Conservation (phyloP, 257 asterid species). For the Scutellaria galericulata region DNA sequence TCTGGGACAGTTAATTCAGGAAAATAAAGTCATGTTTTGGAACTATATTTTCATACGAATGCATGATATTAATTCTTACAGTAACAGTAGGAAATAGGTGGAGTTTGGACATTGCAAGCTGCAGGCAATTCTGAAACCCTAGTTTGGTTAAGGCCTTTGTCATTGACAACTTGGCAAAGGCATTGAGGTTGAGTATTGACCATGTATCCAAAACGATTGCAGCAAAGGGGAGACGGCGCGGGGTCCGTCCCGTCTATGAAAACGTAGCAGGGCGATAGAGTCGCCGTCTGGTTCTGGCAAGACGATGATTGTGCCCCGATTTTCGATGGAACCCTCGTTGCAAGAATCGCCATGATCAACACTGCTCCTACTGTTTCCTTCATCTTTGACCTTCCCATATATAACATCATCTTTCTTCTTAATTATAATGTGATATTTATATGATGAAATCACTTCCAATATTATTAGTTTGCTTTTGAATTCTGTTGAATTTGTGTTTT, state of each 20-base stretch:
- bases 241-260: slow-evolving; percentile 30
- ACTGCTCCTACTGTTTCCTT: neutral
- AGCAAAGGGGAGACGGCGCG: slow-evolving; percentile 36
- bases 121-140: slow-evolving; percentile 48
- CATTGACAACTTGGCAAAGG: slow-evolving; percentile 25
- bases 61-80: slow-evolving; percentile 8
- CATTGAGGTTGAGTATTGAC: slow-evolving; percentile 8
- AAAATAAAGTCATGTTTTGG: no score
- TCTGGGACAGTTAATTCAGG: no score
- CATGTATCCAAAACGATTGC: slow-evolving; percentile 31
- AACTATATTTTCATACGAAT: no score
- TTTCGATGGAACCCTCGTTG: neutral
- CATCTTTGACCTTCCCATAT: neutral
- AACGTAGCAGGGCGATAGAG: slow-evolving; percentile 30
- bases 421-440: no score
- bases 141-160: slow-evolving; percentile 25
- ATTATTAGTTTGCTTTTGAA: no score
- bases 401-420: no score
- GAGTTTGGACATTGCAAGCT: slow-evolving; percentile 53
- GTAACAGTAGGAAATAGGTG: slow-evolving; percentile 45
- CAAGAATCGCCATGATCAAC: neutral
- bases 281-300: slow-evolving; percentile 11
- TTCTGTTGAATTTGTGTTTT: no score
- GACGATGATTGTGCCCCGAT: slow-evolving; percentile 10
- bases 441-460: no score